A percentile compares a stretch with the other conserved stretches of the same genome.
These are phyloP conservation scores for Somion occarium DNA, from an alignment of 1,284 basidiomycete species.

Conservation along the genomic window DNA sequence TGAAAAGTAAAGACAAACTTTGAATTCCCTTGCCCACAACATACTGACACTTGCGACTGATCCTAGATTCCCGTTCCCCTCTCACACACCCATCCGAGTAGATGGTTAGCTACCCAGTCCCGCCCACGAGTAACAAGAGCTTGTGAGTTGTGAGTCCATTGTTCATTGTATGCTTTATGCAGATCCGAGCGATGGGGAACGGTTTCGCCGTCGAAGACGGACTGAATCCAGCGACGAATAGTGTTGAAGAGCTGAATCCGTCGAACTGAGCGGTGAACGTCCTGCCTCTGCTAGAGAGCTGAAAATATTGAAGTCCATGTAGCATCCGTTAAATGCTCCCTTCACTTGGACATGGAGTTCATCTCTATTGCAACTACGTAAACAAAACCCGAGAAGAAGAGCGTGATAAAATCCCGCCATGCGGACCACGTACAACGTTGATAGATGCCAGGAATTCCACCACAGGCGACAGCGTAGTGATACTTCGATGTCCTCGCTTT, in stretches of 20 bases:
- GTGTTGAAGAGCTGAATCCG: background rate
- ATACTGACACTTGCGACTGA: no score
- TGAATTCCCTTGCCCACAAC: no score
- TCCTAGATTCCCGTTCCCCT: conserved; percentile 60
- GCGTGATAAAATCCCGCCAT: background rate
- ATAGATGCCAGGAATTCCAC: background rate
- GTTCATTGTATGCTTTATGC: no score
- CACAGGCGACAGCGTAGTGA: background rate
- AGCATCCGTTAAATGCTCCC: background rate
- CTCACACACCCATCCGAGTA: conserved; percentile 82
- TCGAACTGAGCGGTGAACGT: background rate
- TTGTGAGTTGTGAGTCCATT: background rate
- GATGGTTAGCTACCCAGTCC: conserved; percentile 37
- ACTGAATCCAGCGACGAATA: background rate
- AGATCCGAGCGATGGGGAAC: no score
- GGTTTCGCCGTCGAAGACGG: no score
- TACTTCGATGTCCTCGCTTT: background rate
- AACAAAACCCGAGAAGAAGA: background rate
- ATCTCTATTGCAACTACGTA: background rate
- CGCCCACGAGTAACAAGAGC: background rate
- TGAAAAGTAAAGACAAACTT: conserved; percentile 78
- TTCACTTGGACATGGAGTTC: background rate
- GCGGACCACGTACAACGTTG: background rate
- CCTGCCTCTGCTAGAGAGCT: no score
- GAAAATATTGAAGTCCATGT: no score